phyloP scores from a whole-genome alignment of 177 flowering plant species.

The Tripterygium wilfordii region DNA sequence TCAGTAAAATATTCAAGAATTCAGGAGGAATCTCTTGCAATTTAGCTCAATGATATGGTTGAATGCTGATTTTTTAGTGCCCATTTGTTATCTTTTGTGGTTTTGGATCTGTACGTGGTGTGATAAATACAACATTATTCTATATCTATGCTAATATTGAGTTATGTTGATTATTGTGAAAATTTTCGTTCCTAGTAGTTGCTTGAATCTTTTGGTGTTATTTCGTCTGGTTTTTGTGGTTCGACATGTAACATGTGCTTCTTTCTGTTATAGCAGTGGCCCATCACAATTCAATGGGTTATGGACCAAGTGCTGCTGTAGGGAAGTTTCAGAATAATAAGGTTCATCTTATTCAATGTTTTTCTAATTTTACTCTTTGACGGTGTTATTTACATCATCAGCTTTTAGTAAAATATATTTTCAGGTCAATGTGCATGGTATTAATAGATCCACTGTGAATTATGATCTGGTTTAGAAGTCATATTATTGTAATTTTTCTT shows the following conservation, averaged over 20 bases:
- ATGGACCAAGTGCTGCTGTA: constrained; percentile 58
- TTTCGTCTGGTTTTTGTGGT: constrained; percentile 52
- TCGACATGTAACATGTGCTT: constrained; percentile 42
- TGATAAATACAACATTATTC: no score
- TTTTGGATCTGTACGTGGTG: not conserved
- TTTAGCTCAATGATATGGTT: no score
- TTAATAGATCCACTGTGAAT: not conserved
- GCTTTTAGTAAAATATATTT: no score
- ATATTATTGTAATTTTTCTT: no score
- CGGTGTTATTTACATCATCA: not conserved
- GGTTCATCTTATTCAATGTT: constrained; percentile 31
- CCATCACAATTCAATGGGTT: constrained; percentile 36
- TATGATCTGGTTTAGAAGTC: no score
- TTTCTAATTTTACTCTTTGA: not conserved
- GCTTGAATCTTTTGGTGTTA: constrained; percentile 26
- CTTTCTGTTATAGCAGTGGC: constrained; percentile 54
- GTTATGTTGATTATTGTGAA: no score
- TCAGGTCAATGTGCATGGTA: no score
- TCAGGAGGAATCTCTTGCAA: not conserved
- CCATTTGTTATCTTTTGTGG: not conserved
- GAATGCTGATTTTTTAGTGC: not conserved
- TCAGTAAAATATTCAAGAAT: no score
- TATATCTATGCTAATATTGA: no score
- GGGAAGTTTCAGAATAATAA: constrained; percentile 60
- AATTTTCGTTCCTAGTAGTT: no score